phyloP scores from a whole-genome alignment of 2,329 filamentous ascomycete genomes.

The Neoascochyta sp. region DNA sequence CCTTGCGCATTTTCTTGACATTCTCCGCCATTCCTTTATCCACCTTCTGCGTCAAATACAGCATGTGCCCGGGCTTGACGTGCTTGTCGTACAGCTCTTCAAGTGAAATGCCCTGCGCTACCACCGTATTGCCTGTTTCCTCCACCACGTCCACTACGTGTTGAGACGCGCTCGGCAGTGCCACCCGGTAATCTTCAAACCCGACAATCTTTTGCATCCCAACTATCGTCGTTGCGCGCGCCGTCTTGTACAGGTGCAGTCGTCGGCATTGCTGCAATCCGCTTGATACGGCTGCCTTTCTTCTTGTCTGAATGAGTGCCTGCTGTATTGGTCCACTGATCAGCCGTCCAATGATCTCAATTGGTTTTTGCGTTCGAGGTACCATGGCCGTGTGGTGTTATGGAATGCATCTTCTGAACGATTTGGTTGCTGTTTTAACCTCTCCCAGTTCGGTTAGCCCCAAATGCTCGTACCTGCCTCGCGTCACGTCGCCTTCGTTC shows the following conservation, averaged over 20 bases:
- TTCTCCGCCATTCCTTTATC: slow-evolving; percentile 4
- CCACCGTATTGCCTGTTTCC: slow-evolving; percentile 2
- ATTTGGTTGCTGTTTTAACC: too few species aligned
- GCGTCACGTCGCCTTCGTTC: too few species aligned
- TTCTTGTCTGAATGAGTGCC: too few species aligned
- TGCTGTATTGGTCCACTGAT: too few species aligned
- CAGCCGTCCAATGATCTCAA: too few species aligned
- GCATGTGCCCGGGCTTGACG: slow-evolving; percentile 18
- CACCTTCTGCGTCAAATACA: slow-evolving; percentile 10
- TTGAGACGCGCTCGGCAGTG: slow-evolving; percentile 5
- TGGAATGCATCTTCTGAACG: too few species aligned
- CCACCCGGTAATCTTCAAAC: slow-evolving; percentile 12
- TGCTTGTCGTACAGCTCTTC: slow-evolving; percentile 17
- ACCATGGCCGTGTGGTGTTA: too few species aligned
- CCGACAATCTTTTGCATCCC: slow-evolving; percentile 26
- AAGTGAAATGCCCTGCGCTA: slow-evolving; percentile 15
- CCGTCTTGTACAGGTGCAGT: slow-evolving; percentile 30
- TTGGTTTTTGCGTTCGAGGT: too few species aligned
- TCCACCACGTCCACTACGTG: slow-evolving; percentile 20
- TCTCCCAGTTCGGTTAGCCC: too few species aligned
- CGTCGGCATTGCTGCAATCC: too few species aligned
- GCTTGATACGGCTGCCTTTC: too few species aligned
- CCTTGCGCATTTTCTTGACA: slow-evolving; percentile 2
- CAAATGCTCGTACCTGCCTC: too few species aligned
- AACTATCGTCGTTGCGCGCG: slow-evolving; percentile 18